These are phyloP conservation scores for Podospora comata DNA, from an alignment of 495 filamentous ascomycete genomes.

Conservation along the genomic window DNA sequence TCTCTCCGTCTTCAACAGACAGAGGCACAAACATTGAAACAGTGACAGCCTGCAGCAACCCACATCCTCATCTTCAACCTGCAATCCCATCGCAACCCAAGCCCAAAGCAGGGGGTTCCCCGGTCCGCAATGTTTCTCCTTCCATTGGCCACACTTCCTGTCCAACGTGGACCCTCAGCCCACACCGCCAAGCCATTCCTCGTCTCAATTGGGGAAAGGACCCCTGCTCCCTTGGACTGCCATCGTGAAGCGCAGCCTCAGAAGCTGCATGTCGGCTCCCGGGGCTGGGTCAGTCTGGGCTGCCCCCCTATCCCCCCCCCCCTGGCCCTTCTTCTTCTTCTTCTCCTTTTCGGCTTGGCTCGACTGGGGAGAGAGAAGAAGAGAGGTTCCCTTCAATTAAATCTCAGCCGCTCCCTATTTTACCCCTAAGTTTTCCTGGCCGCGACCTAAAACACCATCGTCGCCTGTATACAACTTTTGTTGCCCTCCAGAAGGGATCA, in stretches of 20 bases:
- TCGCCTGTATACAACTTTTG: background rate
- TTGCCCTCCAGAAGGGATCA: background rate
- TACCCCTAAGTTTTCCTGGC: background rate
- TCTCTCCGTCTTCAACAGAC: background rate
- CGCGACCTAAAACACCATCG: background rate
- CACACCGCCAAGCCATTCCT: constrained; percentile 7
- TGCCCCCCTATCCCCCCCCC: background rate
- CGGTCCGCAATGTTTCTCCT: background rate
- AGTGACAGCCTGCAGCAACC: background rate
- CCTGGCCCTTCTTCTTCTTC: background rate
- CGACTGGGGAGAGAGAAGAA: background rate
- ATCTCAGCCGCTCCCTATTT: background rate
- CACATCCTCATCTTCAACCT: background rate
- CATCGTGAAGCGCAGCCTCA: constrained; percentile 19
- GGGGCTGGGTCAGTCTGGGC: constrained; percentile 7
- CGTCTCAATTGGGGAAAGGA: constrained; percentile 8
- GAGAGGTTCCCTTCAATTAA: background rate
- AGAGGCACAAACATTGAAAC: too few species aligned
- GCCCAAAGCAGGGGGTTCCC: background rate
- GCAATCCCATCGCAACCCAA: constrained; percentile 3
- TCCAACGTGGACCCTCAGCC: background rate
- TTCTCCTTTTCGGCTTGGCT: too few species aligned
- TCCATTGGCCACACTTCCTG: background rate
- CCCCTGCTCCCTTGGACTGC: constrained; percentile 1
- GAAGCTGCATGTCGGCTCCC: background rate